Base-by-base conservation (phyloP, 768 basidiomycete genomes). In the Naganishia randhawae region DNA sequence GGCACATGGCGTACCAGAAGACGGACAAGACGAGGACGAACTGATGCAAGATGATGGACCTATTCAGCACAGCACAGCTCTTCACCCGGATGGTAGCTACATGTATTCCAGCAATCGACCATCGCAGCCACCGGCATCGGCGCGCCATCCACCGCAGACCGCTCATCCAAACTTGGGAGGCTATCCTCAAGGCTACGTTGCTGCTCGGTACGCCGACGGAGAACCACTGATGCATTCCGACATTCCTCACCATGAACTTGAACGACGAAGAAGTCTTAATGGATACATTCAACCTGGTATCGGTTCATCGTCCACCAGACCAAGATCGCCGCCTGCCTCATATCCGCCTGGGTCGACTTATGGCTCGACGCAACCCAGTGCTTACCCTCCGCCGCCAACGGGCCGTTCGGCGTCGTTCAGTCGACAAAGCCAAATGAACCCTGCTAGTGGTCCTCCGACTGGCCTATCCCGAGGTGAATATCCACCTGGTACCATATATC, bases 1-100 rank as follows among this genome's bases (percentile, higher is more conserved):
- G 19, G 29, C 51, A 31, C 29, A 52, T 33, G 51, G 19, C 51
- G 22, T 53, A 4, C 39, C 57, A 19, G 57, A 61, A 8, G 57
- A 61, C n/a, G 57, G 57, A 37, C 39, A 61, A 27, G 57, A 61
- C 57, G 57, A 61, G n/a, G 57, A 61, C 17, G 57, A 61, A 22
- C 19, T 39, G 37, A 61, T 61, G 57, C n/a, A 61, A 16, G 57
- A 41, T 29, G 57, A 61, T 13, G 5, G 8, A 13, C 22, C n/a
- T 22, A 57, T 22, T 29, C 6, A 27, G 11, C 51, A 53, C n/a
- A n/a, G n/a, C 13, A 10, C 51, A 8, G 57, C 39, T 25, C 33
- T 39, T 35, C 39, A 3, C 16, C 1, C 14, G 17, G 57, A 61
- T 22, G 25, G 57, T 39, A 25, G 35, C 27, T 16, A 37, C 6